Conservation (phyloP, 2,329 filamentous ascomycete species). For the Neonectria punicea region DNA sequence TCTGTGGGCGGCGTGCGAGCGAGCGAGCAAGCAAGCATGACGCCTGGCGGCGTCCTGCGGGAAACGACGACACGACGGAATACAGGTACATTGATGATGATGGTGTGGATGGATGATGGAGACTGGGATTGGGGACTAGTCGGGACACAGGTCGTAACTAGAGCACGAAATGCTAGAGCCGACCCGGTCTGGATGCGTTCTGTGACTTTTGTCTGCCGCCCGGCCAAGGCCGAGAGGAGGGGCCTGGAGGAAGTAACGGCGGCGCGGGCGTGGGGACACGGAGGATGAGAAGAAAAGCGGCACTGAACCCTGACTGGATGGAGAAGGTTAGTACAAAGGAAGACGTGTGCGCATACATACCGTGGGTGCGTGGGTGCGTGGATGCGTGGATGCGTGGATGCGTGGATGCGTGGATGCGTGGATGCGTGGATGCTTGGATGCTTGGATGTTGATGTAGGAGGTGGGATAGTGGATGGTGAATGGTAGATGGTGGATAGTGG, state of each 20-base stretch:
- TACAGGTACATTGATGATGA: slow-evolving; percentile 20
- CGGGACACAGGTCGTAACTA: slow-evolving; percentile 12
- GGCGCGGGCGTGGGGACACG: slow-evolving; percentile 16
- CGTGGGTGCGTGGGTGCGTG: neutral
- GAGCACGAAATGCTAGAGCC: slow-evolving; percentile 11
- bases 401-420: neutral
- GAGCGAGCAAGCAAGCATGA: slow-evolving; percentile 31
- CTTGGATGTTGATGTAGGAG: slow-evolving; percentile 6
- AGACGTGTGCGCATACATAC: neutral
- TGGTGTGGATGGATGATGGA: slow-evolving; percentile 11
- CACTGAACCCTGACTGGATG: slow-evolving; percentile 11
- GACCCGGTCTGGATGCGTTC: slow-evolving; percentile 19
- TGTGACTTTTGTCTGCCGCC: slow-evolving; percentile 5
- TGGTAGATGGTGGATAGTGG: neutral
- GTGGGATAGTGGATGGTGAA: neutral
- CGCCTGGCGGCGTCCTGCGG: slow-evolving; percentile 25
- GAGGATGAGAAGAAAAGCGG: slow-evolving; percentile 14
- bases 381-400: neutral
- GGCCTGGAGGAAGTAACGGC: slow-evolving; percentile 10
- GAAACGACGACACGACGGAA: slow-evolving; percentile 27
- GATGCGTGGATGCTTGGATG: neutral
- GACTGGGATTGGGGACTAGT: slow-evolving; percentile 7
- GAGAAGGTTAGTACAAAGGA: neutral
- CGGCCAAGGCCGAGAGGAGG: slow-evolving; percentile 21
- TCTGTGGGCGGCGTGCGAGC: slow-evolving; percentile 24